Conservation (phyloP, 2,329 filamentous ascomycete species). For the Trichoderma endophyticum region DNA sequence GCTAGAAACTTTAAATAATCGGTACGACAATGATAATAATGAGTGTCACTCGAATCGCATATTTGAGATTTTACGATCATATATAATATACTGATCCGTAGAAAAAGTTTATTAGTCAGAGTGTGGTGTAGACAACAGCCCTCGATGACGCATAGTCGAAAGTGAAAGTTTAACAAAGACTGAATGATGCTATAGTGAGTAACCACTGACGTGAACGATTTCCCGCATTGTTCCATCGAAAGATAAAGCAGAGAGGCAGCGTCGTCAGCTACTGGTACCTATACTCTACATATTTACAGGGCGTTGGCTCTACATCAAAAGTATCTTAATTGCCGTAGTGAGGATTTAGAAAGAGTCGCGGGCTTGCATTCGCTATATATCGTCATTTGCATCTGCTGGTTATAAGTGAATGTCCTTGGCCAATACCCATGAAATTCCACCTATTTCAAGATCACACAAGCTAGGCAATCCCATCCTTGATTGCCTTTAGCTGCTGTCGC, state of each 20-base stretch:
- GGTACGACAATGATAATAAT: neutral
- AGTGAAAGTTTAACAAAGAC: neutral
- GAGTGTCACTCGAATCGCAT: neutral
- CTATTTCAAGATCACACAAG: neutral
- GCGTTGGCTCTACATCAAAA: neutral
- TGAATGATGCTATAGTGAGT: neutral
- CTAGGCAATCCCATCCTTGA: neutral
- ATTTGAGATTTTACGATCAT: neutral
- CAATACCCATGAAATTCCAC: neutral
- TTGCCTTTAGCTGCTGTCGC: neutral
- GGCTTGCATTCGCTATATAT: no score
- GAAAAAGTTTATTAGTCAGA: neutral
- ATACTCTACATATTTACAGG: no score
- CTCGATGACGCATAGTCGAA: neutral
- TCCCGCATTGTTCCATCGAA: neutral
- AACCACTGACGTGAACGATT: constrained; percentile 3
- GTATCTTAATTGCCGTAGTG: no score
- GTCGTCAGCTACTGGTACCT: no score
- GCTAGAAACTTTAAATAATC: neutral
- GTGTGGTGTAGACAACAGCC: neutral
- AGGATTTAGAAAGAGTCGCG: no score
- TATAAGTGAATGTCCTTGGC: no score
- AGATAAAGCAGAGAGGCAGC: neutral
- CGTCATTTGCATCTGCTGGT: no score
- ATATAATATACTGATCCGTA: neutral